phyloP scores from a whole-genome alignment of 805 yeast genomes.

The Metahyphopichia silvanorum region DNA sequence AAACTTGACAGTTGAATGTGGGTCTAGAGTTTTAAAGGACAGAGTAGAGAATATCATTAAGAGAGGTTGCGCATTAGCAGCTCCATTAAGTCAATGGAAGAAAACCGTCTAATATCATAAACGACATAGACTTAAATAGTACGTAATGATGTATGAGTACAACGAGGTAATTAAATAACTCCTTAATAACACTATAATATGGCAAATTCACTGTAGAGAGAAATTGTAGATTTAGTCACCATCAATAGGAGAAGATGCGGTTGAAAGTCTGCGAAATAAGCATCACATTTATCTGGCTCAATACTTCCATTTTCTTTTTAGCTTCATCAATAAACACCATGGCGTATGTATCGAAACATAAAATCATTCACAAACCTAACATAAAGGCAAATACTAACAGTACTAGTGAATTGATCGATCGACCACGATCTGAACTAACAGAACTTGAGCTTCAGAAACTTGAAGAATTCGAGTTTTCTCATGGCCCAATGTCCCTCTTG shows the following conservation, averaged over 20 bases:
- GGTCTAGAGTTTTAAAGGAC: slow-evolving; percentile 72
- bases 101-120: slow-evolving; percentile 8
- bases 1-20: slow-evolving; percentile 64
- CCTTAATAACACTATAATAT: background rate
- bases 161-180: background rate
- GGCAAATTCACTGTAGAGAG: no score
- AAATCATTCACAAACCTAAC: no score
- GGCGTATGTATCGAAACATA: no score
- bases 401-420: slow-evolving; percentile 68
- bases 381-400: no score
- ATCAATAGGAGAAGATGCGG: no score
- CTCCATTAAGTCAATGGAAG: slow-evolving; percentile 64
- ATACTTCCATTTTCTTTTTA: no score
- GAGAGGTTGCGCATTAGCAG: slow-evolving; percentile 76
- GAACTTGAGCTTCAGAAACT: slow-evolving; percentile 74
- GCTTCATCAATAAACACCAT: no score
- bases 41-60: slow-evolving; percentile 78
- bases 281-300: no score
- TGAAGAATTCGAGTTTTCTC: slow-evolving; percentile 84
- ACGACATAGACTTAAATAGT: no score
- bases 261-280: no score
- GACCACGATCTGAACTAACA: slow-evolving; percentile 76
- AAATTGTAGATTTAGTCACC: no score
- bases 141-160: background rate
- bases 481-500: slow-evolving; percentile 91